phyloP scores from a whole-genome alignment of 108 stramenopile species.

The Pseudonitzschia multistriata region DNA sequence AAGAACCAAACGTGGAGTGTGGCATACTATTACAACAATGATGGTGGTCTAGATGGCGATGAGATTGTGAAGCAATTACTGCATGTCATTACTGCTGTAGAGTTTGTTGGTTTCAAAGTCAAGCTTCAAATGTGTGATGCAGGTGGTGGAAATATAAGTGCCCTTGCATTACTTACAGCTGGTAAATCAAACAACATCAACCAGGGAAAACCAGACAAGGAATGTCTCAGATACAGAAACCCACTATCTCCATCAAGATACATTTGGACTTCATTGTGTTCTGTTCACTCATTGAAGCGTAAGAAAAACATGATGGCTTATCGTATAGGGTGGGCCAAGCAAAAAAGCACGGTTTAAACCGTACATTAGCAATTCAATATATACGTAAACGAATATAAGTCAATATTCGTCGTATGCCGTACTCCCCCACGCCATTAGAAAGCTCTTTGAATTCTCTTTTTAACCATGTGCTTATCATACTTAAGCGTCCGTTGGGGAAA shows the following conservation, averaged over 20 bases:
- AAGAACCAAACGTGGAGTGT: background rate
- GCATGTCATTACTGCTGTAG: background rate
- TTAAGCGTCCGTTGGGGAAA: no score
- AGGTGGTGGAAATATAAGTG: background rate
- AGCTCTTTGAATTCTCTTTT: no score
- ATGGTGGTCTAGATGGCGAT: background rate
- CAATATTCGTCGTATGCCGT: no score
- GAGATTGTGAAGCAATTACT: background rate
- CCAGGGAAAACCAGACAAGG: background rate
- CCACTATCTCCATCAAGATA: background rate
- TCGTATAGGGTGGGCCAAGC: no score
- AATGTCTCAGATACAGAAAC: background rate
- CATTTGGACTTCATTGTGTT: slow-evolving; percentile 3
- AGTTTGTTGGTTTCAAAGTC: background rate
- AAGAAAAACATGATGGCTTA: background rate
- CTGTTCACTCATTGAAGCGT: background rate
- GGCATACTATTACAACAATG: background rate
- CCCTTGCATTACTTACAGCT: background rate
- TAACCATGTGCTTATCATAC: no score
- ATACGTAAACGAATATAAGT: no score
- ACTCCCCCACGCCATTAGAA: no score
- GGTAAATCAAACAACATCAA: background rate
- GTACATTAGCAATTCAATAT: no score
- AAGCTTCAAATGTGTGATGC: slow-evolving; percentile 1
- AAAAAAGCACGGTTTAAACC: no score